Evolutionary conservation across 345 rosid species (phyloP).

Genomic region (Eucalyptus lansdowneana): DNA sequence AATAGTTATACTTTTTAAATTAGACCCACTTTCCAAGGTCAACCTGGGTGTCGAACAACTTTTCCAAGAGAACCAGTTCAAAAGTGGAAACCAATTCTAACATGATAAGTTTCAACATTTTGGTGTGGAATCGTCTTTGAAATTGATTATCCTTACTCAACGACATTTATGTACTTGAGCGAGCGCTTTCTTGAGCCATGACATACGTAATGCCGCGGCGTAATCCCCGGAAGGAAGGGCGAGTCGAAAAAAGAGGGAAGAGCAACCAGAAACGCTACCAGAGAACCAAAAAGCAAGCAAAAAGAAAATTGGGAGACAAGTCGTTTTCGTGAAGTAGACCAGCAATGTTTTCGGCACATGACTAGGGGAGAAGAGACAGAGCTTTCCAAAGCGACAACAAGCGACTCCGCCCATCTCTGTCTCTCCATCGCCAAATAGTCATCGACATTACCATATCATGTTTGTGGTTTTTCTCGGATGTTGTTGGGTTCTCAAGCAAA

Average conservation of each 20-base stretch:
- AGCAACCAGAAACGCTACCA: not conserved
- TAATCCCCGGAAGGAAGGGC: no score
- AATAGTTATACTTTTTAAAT: not conserved
- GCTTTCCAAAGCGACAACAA: not conserved
- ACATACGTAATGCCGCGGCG: not conserved
- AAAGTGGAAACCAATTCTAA: not conserved
- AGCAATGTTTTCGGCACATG: not conserved
- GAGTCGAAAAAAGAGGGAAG: not conserved
- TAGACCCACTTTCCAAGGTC: not conserved
- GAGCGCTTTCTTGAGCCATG: not conserved
- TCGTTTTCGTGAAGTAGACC: not conserved
- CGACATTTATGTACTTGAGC: not conserved
- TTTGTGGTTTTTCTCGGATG: no score
- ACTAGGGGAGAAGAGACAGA: not conserved
- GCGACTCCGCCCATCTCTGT: not conserved
- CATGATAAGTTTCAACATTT: not conserved
- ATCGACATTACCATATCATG: not conserved
- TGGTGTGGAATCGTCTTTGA: not conserved
- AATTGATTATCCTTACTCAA: not conserved
- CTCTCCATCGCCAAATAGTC: not conserved
- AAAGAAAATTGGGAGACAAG: not conserved
- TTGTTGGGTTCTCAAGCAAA: not conserved
- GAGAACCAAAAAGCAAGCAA: not conserved
- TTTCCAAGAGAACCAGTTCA: not conserved
- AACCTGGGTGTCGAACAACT: not conserved